Evolutionary conservation across 371 early-diverging fungal species (phyloP).

Genomic region (Apophysomyces trapeziformis): DNA sequence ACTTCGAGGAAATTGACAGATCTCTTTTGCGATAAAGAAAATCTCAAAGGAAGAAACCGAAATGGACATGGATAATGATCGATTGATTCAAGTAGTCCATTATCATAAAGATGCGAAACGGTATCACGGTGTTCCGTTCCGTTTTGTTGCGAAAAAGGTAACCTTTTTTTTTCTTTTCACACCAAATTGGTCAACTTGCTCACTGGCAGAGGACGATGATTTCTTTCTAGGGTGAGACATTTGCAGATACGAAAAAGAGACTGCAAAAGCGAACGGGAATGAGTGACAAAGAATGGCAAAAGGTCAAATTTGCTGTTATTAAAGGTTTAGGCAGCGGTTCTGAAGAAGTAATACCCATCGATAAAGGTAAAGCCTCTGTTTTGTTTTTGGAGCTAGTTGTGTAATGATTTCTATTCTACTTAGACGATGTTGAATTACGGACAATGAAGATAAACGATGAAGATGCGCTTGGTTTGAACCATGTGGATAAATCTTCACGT

Average conservation of each 20-base stretch:
- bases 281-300: conserved; percentile 86
- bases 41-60: conserved; percentile 65
- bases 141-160: conserved; percentile 68
- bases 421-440: conserved; percentile 59
- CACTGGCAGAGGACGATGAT: neutral
- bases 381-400: neutral
- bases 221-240: conserved; percentile 59
- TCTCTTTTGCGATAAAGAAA: conserved; percentile 50
- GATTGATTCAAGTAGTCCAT: conserved; percentile 70
- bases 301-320: conserved; percentile 69
- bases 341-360: conserved; percentile 42
- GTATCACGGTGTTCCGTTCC: conserved; percentile 85
- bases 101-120: conserved; percentile 70
- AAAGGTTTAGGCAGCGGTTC: conserved; percentile 18
- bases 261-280: conserved; percentile 75
- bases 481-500: conserved; percentile 70
- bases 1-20: neutral
- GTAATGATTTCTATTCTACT: conserved; percentile 4
- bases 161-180: conserved; percentile 7
- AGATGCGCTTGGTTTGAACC: conserved; percentile 79
- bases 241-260: conserved; percentile 72
- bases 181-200: neutral
- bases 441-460: conserved; percentile 48
- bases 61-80: conserved; percentile 51
- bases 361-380: conserved; percentile 35